phyloP scores from a whole-genome alignment of 2,329 filamentous ascomycete genomes.

The Talaromyces amestolkiae region DNA sequence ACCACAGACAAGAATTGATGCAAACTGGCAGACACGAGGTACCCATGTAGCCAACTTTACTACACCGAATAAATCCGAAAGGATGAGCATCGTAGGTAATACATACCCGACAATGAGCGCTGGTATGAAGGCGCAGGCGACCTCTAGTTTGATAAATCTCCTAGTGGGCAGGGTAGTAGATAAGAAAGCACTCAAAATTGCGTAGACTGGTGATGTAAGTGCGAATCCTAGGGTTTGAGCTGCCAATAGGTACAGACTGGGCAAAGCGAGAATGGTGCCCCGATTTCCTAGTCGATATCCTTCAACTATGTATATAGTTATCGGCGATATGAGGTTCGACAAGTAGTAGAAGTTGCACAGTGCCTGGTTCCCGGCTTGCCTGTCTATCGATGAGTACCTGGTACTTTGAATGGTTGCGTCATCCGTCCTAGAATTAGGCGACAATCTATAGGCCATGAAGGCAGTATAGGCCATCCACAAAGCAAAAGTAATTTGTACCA shows the following conservation, averaged over 20 bases:
- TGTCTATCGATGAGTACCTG: not conserved
- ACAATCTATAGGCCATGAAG: not conserved
- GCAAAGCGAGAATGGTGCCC: not conserved
- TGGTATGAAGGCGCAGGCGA: not conserved
- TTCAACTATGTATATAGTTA: not conserved
- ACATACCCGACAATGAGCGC: not conserved
- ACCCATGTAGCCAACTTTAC: not conserved
- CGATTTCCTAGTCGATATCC: not conserved
- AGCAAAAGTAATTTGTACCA: not conserved
- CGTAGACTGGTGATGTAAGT: not conserved
- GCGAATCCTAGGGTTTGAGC: not conserved
- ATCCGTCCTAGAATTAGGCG: not conserved
- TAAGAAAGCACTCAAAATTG: not conserved
- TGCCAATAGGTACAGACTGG: not conserved
- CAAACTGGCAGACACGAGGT: not conserved
- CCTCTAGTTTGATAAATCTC: not conserved
- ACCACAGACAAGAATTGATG: not conserved
- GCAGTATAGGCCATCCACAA: not conserved
- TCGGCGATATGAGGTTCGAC: not conserved
- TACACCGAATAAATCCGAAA: not conserved
- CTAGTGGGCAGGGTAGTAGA: not conserved
- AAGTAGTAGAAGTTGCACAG: not conserved
- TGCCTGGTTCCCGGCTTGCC: not conserved
- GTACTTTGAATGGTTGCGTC: too few relatives aligned
- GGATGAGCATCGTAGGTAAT: not conserved